phyloP scores from a whole-genome alignment of 2,329 filamentous ascomycete species.

The Neurospora sp. region DNA sequence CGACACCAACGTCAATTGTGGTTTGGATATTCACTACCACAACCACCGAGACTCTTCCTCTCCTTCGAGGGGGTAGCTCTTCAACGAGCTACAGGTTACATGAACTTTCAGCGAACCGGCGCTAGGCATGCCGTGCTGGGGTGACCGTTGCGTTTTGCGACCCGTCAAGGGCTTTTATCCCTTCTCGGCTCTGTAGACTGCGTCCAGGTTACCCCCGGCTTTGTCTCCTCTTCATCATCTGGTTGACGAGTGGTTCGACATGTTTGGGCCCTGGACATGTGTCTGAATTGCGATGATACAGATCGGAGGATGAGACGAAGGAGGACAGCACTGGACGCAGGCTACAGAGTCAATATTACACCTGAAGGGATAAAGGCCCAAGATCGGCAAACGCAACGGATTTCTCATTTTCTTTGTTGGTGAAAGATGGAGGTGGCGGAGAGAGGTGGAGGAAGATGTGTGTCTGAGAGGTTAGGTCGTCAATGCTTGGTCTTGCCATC shows the following conservation, averaged over 20 bases:
- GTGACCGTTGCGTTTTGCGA: not conserved
- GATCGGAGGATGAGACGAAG: not conserved
- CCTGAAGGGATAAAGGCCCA: not conserved
- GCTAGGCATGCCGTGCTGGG: not conserved
- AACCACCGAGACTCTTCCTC: not conserved
- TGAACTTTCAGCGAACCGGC: not conserved
- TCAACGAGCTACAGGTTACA: not conserved
- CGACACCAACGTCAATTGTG: not conserved
- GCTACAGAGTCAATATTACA: not conserved
- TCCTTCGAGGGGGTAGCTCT: not conserved
- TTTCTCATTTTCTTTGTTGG: not conserved
- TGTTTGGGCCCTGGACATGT: not conserved
- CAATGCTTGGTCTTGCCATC: not conserved
- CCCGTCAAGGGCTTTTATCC: not conserved
- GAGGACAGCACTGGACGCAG: not conserved
- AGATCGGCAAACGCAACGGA: not conserved
- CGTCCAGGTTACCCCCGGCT: not conserved
- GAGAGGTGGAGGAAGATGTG: not conserved
- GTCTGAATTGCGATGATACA: not conserved
- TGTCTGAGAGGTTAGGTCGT: not conserved
- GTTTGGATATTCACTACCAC: not conserved
- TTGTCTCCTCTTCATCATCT: not conserved
- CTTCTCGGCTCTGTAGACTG: not conserved
- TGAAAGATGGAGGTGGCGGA: not conserved
- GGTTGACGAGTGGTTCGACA: not conserved